A percentile compares a stretch with the other conserved stretches of the same genome.
These are phyloP conservation scores for Mucor irregularis DNA, from an alignment of 371 early-diverging fungal genomes.

Conservation along the genomic window DNA sequence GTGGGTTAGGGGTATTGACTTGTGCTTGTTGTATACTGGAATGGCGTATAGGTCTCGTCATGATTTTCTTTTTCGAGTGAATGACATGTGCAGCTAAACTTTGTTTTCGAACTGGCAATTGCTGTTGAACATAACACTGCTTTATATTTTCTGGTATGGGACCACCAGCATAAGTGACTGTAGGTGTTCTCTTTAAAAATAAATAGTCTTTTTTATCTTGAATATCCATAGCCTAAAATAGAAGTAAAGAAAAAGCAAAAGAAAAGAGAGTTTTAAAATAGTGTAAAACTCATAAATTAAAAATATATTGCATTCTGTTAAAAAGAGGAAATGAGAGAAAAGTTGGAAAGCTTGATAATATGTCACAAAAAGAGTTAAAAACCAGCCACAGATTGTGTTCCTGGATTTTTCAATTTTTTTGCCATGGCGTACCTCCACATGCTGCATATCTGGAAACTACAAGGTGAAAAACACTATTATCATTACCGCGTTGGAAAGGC, in stretches of 20 bases:
- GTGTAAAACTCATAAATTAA: too few relatives aligned
- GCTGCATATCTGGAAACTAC: too few relatives aligned
- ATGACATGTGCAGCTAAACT: constrained; percentile 35
- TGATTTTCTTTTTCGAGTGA: background rate
- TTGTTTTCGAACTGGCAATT: constrained; percentile 46
- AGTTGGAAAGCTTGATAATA: too few relatives aligned
- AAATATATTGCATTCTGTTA: too few relatives aligned
- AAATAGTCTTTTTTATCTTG: constrained; percentile 1
- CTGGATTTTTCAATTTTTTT: too few relatives aligned
- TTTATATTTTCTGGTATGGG: constrained; percentile 38
- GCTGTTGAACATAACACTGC: constrained; percentile 43
- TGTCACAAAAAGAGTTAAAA: too few relatives aligned
- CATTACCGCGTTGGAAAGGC: too few relatives aligned
- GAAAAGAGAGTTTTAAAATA: too few relatives aligned
- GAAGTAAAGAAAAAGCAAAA: background rate
- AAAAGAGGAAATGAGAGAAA: too few relatives aligned
- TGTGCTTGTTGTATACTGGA: constrained; percentile 5
- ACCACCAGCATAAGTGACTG: constrained; percentile 22
- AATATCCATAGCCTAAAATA: background rate
- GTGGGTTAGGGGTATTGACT: background rate
- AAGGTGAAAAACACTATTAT: too few relatives aligned
- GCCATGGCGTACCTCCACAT: too few relatives aligned
- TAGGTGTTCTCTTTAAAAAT: constrained; percentile 18
- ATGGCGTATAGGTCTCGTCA: background rate
- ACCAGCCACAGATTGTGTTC: too few relatives aligned